Conservation (phyloP, 495 filamentous ascomycete species). For the Aspergillus affinis region DNA sequence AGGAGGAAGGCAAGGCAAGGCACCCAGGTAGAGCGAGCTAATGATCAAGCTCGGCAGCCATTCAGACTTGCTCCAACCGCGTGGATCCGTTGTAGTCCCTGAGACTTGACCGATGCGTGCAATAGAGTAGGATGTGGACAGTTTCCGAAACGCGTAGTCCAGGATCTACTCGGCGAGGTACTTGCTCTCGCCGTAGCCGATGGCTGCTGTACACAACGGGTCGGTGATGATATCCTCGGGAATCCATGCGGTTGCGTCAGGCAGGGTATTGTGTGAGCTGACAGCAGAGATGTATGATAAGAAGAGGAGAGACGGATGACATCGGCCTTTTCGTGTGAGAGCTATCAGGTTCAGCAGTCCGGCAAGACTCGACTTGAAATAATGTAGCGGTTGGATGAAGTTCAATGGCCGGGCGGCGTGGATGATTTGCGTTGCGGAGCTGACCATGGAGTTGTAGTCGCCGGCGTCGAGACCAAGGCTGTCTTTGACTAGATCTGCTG, state of each 20-base stretch:
- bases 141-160: slow-evolving; percentile 34
- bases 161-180: slow-evolving; percentile 49
- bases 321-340: slow-evolving; percentile 27
- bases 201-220: slow-evolving; percentile 16
- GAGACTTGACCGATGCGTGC: slow-evolving; percentile 58
- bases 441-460: slow-evolving; percentile 35
- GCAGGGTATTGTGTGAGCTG: background rate
- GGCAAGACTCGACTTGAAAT: slow-evolving; percentile 52
- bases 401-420: slow-evolving; percentile 59
- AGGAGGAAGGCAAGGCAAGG: slow-evolving; percentile 10
- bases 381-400: slow-evolving; percentile 53
- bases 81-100: slow-evolving; percentile 33
- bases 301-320: slow-evolving; percentile 8
- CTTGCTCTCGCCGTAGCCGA: slow-evolving; percentile 58
- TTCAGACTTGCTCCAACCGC: slow-evolving; percentile 36
- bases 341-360: slow-evolving; percentile 52
- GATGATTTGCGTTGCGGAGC: slow-evolving; percentile 46
- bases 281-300: slow-evolving; percentile 15
- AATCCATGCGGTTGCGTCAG: background rate
- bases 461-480: slow-evolving; percentile 43
- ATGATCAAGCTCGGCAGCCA: slow-evolving; percentile 33
- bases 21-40: slow-evolving; percentile 19
- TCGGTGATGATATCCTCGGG: slow-evolving; percentile 6
- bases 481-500: slow-evolving; percentile 41
- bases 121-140: slow-evolving; percentile 39